Conservation (phyloP, 2,329 filamentous ascomycete genomes). For the Plenodomus tracheiphilus region DNA sequence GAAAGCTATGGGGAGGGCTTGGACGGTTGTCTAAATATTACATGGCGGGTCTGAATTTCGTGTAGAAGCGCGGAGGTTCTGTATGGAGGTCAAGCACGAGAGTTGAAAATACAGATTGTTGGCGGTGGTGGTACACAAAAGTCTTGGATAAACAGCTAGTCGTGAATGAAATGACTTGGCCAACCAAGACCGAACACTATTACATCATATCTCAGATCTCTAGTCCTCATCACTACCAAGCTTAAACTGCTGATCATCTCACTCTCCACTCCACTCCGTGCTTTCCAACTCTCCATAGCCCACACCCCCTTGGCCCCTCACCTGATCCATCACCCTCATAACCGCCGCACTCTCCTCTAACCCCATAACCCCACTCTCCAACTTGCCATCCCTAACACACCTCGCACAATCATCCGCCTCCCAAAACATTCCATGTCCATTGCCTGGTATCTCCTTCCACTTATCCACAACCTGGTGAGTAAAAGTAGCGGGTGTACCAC, state of each 20-base stretch:
- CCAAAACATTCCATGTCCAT: conserved; percentile 84
- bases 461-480: conserved; percentile 9
- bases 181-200: too few relatives aligned
- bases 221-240: too few relatives aligned
- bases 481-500: conserved; percentile 8
- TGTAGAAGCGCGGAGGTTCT: too few relatives aligned
- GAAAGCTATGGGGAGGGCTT: too few relatives aligned
- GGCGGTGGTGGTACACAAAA: too few relatives aligned
- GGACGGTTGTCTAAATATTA: too few relatives aligned
- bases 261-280: background rate
- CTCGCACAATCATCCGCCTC: conserved; percentile 80
- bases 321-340: conserved; percentile 78
- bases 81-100: too few relatives aligned
- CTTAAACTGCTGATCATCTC: background rate
- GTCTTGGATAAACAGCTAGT: too few relatives aligned
- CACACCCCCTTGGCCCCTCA: conserved; percentile 63
- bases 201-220: too few relatives aligned
- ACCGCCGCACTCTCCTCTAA: conserved; percentile 79
- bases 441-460: conserved; percentile 49
- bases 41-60: too few relatives aligned
- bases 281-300: conserved; percentile 68
- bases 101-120: too few relatives aligned
- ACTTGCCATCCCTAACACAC: conserved; percentile 70
- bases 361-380: conserved; percentile 63
- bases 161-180: too few relatives aligned